Conservation (phyloP, 208 protist genomes). For the Leishmania amazonensis region DNA sequence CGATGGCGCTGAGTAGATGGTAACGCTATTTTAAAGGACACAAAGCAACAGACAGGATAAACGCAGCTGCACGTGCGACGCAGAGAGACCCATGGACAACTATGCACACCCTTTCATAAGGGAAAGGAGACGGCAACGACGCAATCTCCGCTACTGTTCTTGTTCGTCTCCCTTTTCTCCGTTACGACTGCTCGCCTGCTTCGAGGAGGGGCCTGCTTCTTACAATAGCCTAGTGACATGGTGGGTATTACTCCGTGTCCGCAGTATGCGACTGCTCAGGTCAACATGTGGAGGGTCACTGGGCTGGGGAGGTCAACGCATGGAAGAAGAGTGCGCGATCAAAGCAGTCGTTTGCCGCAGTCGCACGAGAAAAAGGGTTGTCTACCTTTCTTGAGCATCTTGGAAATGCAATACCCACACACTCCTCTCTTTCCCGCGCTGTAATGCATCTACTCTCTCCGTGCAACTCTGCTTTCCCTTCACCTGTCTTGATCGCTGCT, state of each 20-base stretch:
- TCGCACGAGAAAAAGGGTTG: neutral
- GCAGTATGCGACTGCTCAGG: neutral
- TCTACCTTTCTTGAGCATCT: neutral
- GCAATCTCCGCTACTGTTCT: neutral
- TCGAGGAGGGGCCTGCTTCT: neutral
- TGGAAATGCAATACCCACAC: neutral
- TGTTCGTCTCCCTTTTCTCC: neutral
- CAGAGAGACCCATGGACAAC: neutral
- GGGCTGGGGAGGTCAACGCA: neutral
- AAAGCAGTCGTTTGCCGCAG: neutral
- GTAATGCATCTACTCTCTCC: neutral
- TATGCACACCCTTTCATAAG: neutral
- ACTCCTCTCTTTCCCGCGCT: neutral
- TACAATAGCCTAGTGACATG: neutral
- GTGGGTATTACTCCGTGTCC: neutral
- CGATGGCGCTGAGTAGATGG: conserved; percentile 12
- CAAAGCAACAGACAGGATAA: neutral
- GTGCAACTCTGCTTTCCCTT: neutral
- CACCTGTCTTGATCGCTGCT: neutral
- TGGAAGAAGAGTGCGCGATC: neutral
- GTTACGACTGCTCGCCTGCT: neutral
- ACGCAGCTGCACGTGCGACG: neutral
- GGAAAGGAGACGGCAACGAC: neutral
- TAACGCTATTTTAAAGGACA: neutral
- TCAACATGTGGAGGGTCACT: neutral